Evolutionary conservation across 139 green algal genomes (phyloP), one percentile per base, ranked within the genome.

Genomic region (Tetraselmis chui): DNA sequence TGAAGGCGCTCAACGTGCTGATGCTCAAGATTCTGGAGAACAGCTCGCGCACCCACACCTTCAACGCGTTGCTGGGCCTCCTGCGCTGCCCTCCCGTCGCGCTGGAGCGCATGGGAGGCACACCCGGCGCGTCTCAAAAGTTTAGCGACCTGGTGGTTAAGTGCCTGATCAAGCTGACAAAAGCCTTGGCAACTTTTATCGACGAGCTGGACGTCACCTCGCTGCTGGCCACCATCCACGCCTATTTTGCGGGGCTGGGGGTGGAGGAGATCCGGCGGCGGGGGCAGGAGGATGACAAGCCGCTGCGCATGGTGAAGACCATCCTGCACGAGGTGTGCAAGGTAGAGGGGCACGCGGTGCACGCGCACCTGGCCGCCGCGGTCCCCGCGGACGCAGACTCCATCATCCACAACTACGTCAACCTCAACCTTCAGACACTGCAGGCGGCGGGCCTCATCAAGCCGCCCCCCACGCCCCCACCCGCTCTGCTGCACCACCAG

Each of bases 111-210:
- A 26, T 80, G 67, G 25, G 81, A 23, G 1, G 59, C 76, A 26
- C 31, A 2, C 0, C 28, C 28, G 30, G 31, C 5, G 30, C 32
- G 78, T 31, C 18, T 31, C 31, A 31, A 31, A 96, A 95, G 89
- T 95, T 95, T 79, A 88, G 86, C 30, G 93, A 97, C 76, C 90
- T 98, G 78, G 91, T 97, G 24, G 93, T 98, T 75, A 98, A 98
- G 87, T 99, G 97, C 93, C 90, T 98, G 2, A 98, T 99, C 84
- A 98, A 98, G 87, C 91, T 96, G 67, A 98, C 95, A 27, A 98
- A 98, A 89, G 84, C 88, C 1, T 88, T 94, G 74, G 80, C 83
- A 79, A 29, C 74, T 31, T 81, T 81, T 2, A 22, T 78, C 31
- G 24, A 23, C 28, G 85, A 88, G 31, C 79, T 98, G 30, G 89